These are phyloP conservation scores for Ophiosphaerella herpotricha DNA, from an alignment of 2,329 filamentous ascomycete species.

Conservation along the genomic window DNA sequence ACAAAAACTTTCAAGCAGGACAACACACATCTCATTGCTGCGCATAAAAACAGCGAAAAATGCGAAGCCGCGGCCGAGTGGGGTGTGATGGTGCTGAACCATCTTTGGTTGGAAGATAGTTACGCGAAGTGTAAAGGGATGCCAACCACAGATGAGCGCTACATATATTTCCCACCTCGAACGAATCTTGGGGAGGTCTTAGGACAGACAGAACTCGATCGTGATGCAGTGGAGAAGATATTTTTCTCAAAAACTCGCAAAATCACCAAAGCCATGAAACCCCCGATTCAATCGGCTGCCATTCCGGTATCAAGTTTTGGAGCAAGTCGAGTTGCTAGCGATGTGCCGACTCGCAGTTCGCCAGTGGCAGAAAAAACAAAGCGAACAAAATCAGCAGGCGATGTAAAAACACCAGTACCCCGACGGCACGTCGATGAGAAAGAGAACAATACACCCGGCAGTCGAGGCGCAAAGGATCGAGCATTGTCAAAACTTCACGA, in stretches of 20 bases:
- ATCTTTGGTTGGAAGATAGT: slow-evolving; percentile 96
- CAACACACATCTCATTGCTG: slow-evolving; percentile 94
- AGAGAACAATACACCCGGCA: slow-evolving; percentile 83
- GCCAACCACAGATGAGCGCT: slow-evolving; percentile 72
- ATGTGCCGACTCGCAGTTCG: slow-evolving; percentile 28
- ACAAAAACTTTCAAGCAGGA: slow-evolving; percentile 95
- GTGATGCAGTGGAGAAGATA: slow-evolving; percentile 71
- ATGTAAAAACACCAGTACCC: slow-evolving; percentile 58
- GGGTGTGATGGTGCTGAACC: slow-evolving; percentile 88
- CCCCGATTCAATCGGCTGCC: slow-evolving; percentile 16
- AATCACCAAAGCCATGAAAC: slow-evolving; percentile 24
- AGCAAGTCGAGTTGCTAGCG: slow-evolving; percentile 15
- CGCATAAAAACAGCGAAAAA: slow-evolving; percentile 88
- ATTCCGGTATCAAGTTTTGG: slow-evolving; percentile 28
- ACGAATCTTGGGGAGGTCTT: slow-evolving; percentile 94
- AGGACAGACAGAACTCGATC: slow-evolving; percentile 83
- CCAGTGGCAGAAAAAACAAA: slow-evolving; percentile 31
- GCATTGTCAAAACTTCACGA: slow-evolving; percentile 77
- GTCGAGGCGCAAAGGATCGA: slow-evolving; percentile 85
- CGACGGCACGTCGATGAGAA: slow-evolving; percentile 59
- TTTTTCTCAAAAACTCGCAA: slow-evolving; percentile 56
- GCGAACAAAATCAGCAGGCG: slow-evolving; percentile 28
- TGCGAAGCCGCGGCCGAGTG: slow-evolving; percentile 90
- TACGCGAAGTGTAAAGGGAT: slow-evolving; percentile 86
- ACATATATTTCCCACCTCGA: slow-evolving; percentile 82